phyloP scores from a whole-genome alignment of 2,329 filamentous ascomycete genomes.

The Fusarium sp. region DNA sequence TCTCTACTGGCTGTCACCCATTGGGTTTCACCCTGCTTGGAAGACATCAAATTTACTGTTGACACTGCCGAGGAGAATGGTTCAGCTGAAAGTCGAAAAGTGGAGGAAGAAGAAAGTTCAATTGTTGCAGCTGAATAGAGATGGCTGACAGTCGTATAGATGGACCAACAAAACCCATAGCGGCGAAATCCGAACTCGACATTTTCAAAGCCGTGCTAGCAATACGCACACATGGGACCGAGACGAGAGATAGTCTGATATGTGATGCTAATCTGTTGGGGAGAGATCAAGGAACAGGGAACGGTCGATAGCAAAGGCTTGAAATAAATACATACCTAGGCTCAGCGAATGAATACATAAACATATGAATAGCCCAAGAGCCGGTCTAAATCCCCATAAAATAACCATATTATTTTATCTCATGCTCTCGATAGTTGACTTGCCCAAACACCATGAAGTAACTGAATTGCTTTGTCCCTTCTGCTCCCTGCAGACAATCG shows the following conservation, averaged over 20 bases:
- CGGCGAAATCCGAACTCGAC: constrained; percentile 38
- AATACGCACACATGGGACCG: constrained; percentile 40
- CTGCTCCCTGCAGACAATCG: background rate
- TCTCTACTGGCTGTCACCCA: background rate
- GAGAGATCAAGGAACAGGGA: background rate
- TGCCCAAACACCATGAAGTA: background rate
- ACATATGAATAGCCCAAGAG: background rate
- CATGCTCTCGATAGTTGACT: background rate
- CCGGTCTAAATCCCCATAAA: background rate
- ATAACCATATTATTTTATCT: background rate
- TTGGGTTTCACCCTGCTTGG: background rate
- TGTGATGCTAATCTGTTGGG: background rate
- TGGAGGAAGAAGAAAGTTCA: constrained; percentile 7
- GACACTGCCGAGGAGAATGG: background rate
- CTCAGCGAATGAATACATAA: background rate
- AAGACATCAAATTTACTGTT: background rate
- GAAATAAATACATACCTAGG: background rate
- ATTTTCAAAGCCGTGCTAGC: constrained; percentile 19
- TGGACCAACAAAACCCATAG: constrained; percentile 46
- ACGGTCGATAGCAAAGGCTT: background rate
- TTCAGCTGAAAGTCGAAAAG: background rate
- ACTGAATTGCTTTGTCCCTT: background rate
- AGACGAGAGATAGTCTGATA: constrained; percentile 16
- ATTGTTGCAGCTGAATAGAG: background rate
- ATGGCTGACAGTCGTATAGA: constrained; percentile 18